Percentiles rank a stretch among this genome's conserved stretches.
Evolutionary conservation across 148 eudicot species (phyloP).

Genomic region (Talinum fruticosum): DNA sequence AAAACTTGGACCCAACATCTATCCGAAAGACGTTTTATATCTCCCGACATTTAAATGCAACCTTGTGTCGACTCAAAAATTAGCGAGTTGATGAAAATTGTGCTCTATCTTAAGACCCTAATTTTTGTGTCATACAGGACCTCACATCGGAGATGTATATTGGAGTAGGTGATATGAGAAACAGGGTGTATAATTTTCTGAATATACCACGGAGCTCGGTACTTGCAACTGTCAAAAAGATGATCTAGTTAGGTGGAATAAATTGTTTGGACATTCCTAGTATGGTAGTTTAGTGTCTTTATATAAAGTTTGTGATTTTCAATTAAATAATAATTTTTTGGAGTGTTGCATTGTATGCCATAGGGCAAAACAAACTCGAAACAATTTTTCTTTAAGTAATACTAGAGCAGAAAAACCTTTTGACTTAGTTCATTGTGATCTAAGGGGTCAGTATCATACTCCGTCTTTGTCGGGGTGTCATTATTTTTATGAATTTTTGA

Average conservation of each 20-base stretch:
- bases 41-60: too few species aligned
- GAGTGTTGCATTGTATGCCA: constrained; percentile 2
- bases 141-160: constrained; percentile 5
- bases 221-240: not conserved
- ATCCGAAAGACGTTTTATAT: not conserved
- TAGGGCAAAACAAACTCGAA: constrained; percentile 3
- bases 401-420: not conserved
- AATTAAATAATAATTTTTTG: not conserved
- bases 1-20: not conserved
- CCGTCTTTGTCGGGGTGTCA: not conserved
- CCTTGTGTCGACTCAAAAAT: too few species aligned
- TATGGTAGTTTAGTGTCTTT: not conserved
- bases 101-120: too few species aligned
- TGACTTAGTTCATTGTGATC: not conserved
- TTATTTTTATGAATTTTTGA: constrained; percentile 18
- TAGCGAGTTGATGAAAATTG: not conserved
- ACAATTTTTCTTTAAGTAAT: not conserved
- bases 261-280: constrained; percentile 2
- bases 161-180: not conserved
- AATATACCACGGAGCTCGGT: too few species aligned
- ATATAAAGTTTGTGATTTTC: not conserved
- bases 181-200: constrained; percentile 2
- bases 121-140: too few species aligned
- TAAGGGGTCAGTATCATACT: not conserved
- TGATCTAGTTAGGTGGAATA: not conserved